These are phyloP conservation scores for Malus hybrid DNA, from an alignment of 331 rosid genomes.

Conservation along the genomic window DNA sequence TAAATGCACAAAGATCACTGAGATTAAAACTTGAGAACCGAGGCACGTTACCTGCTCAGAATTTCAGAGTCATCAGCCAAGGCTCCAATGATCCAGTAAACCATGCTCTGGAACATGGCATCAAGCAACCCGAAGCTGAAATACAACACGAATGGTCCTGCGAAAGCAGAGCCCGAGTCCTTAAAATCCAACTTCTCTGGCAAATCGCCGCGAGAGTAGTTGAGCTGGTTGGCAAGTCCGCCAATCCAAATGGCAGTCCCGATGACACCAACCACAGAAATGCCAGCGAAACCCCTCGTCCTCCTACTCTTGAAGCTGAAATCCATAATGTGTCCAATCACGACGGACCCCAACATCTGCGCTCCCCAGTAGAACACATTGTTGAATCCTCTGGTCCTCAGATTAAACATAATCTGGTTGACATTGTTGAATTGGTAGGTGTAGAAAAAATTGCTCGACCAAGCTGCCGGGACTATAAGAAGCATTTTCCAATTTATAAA, in stretches of 20 bases:
- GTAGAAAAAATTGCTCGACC: slow-evolving; percentile 81
- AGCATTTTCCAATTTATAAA: slow-evolving; percentile 80
- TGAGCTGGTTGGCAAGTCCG: slow-evolving; percentile 67
- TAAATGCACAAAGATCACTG: neutral
- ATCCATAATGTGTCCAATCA: slow-evolving; percentile 73
- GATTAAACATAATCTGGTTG: slow-evolving; percentile 45
- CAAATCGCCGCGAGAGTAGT: slow-evolving; percentile 1
- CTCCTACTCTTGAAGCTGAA: slow-evolving; percentile 72
- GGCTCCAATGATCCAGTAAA: slow-evolving; percentile 90
- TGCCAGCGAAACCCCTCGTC: slow-evolving; percentile 59
- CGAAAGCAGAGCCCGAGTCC: slow-evolving; percentile 46
- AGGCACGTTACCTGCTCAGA: slow-evolving; percentile 62
- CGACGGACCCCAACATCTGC: slow-evolving; percentile 84
- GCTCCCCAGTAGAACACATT: slow-evolving; percentile 95
- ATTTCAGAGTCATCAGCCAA: slow-evolving; percentile 79
- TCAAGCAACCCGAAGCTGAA: slow-evolving; percentile 77
- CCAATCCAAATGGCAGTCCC: slow-evolving; percentile 73
- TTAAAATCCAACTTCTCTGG: slow-evolving; percentile 54
- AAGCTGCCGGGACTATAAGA: slow-evolving; percentile 71
- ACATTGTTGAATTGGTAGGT: slow-evolving; percentile 87
- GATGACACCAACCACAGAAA: slow-evolving; percentile 43
- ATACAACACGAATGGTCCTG: slow-evolving; percentile 78
- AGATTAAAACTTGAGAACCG: neutral
- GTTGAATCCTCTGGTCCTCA: slow-evolving; percentile 92
- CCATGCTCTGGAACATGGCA: slow-evolving; percentile 83